These are phyloP conservation scores for Gossypium rotundifolium DNA, from an alignment of 345 rosid species.

Conservation along the genomic window DNA sequence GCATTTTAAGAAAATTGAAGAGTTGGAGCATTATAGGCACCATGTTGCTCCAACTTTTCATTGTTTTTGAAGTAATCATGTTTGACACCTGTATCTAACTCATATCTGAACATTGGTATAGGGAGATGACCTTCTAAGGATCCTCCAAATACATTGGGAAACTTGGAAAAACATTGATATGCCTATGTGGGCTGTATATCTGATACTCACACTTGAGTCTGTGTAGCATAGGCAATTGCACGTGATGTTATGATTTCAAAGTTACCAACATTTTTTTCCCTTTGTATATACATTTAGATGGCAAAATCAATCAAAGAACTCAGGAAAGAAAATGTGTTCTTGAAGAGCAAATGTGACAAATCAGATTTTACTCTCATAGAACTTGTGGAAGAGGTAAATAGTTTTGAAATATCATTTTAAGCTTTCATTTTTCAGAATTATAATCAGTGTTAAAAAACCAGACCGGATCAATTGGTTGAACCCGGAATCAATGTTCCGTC, in stretches of 20 bases:
- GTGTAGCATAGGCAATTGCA: not conserved
- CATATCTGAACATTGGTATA: not conserved
- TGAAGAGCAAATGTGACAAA: constrained; percentile 84
- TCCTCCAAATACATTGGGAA: not conserved
- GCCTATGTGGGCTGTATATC: not conserved
- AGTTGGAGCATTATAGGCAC: too few species aligned
- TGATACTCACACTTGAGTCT: not conserved
- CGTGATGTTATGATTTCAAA: not conserved
- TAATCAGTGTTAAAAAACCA: not conserved
- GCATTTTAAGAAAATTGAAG: not conserved
- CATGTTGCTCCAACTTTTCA: not conserved
- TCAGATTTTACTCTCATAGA: constrained; percentile 69
- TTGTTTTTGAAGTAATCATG: not conserved
- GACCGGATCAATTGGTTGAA: too few species aligned
- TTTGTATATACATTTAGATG: constrained; percentile 41
- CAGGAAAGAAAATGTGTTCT: constrained; percentile 72
- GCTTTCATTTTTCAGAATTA: not conserved
- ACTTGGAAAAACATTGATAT: not conserved
- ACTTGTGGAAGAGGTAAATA: constrained; percentile 81
- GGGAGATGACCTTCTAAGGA: not conserved
- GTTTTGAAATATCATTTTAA: constrained; percentile 1
- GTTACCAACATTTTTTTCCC: not conserved
- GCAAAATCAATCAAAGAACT: constrained; percentile 84
- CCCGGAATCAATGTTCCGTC: too few species aligned
- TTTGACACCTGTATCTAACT: not conserved